A percentile compares a stretch with the other conserved stretches of the same genome.
Evolutionary conservation across 2,329 filamentous ascomycete species (phyloP).

Genomic region (Pestalotiopsis sp.): DNA sequence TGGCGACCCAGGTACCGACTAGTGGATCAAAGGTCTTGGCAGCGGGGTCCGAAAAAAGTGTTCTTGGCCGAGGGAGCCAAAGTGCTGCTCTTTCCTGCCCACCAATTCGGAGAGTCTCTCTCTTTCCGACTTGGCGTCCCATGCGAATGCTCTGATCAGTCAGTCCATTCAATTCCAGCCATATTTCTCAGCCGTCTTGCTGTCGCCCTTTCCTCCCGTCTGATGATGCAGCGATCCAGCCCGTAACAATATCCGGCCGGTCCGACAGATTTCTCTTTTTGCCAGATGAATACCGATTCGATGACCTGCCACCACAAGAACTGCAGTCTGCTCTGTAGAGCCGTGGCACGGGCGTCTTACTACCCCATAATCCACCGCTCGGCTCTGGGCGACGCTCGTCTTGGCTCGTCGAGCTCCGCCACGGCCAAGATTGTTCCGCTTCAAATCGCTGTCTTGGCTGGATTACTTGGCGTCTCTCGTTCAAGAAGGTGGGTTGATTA

Average conservation of each 20-base stretch:
- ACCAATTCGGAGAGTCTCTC: not conserved
- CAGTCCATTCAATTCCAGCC: not conserved
- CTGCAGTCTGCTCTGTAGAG: not conserved
- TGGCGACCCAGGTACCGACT: not conserved
- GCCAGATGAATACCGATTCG: too few relatives aligned
- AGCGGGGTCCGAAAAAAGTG: not conserved
- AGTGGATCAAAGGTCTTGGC: not conserved
- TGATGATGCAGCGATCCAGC: too few relatives aligned
- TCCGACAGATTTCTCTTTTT: too few relatives aligned
- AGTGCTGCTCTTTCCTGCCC: not conserved
- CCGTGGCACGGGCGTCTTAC: not conserved
- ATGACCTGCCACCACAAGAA: too few relatives aligned
- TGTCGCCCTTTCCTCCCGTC: not conserved
- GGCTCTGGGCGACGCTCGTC: not conserved
- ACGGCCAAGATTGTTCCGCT: constrained; percentile 1
- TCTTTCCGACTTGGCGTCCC: not conserved
- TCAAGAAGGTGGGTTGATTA: not conserved
- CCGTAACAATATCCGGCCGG: too few relatives aligned
- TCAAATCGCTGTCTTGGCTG: not conserved
- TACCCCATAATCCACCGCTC: not conserved
- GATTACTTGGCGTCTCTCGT: not conserved
- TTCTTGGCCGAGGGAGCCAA: not conserved
- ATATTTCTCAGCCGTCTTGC: not conserved
- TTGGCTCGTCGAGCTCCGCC: constrained; percentile 1
- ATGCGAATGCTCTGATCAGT: not conserved